Base-by-base conservation (phyloP, 768 basidiomycete species). In the Favolaschia claudopus region DNA sequence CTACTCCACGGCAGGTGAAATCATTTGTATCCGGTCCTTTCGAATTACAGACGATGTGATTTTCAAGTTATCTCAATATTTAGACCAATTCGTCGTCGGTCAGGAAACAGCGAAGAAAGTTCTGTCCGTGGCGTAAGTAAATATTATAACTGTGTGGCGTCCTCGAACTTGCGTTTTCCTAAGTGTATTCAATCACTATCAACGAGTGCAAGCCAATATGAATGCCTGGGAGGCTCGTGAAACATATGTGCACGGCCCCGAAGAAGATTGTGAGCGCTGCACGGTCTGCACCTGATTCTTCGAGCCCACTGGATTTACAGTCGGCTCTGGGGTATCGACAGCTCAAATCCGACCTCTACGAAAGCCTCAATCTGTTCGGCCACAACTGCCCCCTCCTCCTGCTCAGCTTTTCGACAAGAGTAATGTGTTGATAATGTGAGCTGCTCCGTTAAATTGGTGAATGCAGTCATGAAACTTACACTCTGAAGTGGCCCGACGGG, bases 111-210 rank as follows among this genome's bases (percentile, higher is more conserved):
- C 96, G 3, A 99, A 99, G 85, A 94, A 95, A 70, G 89, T 92
- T 22, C 83, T 98, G 29, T 92, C 93, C 33, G 96, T 98, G 43
- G 96, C 95, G 94, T 95, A 75, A 71, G 93, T 85, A 25, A 42
- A 39, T 44, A 25, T 32, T 31, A 4, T 20, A 10, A 47, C 32
- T 37, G 36, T 46, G 19, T 7, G 14, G 25, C 12, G 22, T 49
- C 37, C 34, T 34, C 8, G 13, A 20, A 37, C 47, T 47, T 34
- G 38, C 48, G 24, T 33, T 51, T 19, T 6, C 32, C 27, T 1
- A 69, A 96, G 95, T 29, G 93, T 96, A 2, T 97, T 89, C 82
- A 96, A 97, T 66, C 96, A 97, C 73, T 97, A 95, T 71, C 95
- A 91, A 69, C 91, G 95, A 38, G 88, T 94, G 6, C 84, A 85